Evolutionary conservation across 2,329 filamentous ascomycete genomes (phyloP), one percentile per base, ranked within the genome.

Genomic region (Pseudogymnoascus sp.): DNA sequence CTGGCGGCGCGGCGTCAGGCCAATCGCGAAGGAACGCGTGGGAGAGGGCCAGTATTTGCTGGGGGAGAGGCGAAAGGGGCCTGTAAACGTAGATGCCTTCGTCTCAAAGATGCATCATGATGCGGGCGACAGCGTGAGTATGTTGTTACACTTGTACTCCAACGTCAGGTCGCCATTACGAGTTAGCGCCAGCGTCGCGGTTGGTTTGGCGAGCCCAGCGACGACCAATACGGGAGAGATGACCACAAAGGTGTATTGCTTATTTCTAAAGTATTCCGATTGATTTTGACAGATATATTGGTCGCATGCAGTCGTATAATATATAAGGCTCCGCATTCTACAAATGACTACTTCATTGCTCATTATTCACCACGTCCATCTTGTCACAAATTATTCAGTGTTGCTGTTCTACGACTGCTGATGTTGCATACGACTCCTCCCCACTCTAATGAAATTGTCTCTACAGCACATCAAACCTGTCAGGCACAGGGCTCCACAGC

Each of bases 51-150:
- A 64, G 65, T 40, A 60, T 38, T 56, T 65, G 62, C 69, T 64
- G 66, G 46, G 65, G 63, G 26, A 68, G 68, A 70, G 70, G 71
- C 69, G 69, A 66, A 67, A 43, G 59, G 16, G 68, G 71, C 70
- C 70, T 65, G 41, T 66, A 60, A 40, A 26, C 22, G 61, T 61
- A 65, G 63, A 67, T 69, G 56, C 38, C 31, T 64, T 59, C 35
- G 61, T 67, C 59, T 73, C 70, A 73, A 70, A 68, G 66, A 69
- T 68, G 68, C 72, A 73, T 73, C 38, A 41, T 60, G 38, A 40
- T 41, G 33, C 59, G 40, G 59, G 19, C 59, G 50, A 56, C 28
- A 33, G 50, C 28, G 50, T 56, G 50, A 56, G 50, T 56, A 56
- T 56, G 50, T 33, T 56, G 50, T 56, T 56, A 56, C 50, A 56